phyloP scores from a whole-genome alignment of 2,329 filamentous ascomycete species.

The Aspergillus novoparasiticus region DNA sequence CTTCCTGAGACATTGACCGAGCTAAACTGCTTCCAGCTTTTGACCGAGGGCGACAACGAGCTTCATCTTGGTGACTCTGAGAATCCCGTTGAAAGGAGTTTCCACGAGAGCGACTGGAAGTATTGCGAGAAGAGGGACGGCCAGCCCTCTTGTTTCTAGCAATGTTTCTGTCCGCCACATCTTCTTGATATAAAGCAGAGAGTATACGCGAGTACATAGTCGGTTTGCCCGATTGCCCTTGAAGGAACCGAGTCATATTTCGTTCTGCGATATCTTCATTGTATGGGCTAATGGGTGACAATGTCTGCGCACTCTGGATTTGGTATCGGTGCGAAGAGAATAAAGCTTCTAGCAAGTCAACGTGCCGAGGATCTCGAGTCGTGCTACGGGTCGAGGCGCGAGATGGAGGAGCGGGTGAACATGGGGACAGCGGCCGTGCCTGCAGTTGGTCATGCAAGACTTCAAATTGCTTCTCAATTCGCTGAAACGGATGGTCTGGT shows the following conservation, averaged over 20 bases:
- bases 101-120: conserved; percentile 20
- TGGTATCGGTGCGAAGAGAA: conserved; percentile 36
- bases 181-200: conserved; percentile 43
- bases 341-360: conserved; percentile 46
- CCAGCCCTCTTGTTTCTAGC: conserved; percentile 25
- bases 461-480: conserved; percentile 44
- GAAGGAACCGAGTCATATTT: conserved; percentile 41
- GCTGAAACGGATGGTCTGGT: conserved; percentile 37
- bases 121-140: conserved; percentile 24
- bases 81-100: conserved; percentile 11
- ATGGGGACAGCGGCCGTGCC: conserved; percentile 30
- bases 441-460: conserved; percentile 40
- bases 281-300: conserved; percentile 39
- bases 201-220: conserved; percentile 34
- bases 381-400: conserved; percentile 24
- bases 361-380: conserved; percentile 34
- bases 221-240: conserved; percentile 28
- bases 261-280: conserved; percentile 49
- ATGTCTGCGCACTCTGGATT: conserved; percentile 21
- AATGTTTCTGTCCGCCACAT: conserved; percentile 46
- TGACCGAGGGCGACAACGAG: conserved; percentile 6
- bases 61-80: neutral
- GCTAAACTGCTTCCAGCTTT: conserved; percentile 11
- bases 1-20: conserved; percentile 19
- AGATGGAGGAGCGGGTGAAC: conserved; percentile 28